phyloP scores from a whole-genome alignment of 495 filamentous ascomycete species.

The Podospora pseudoanserina region DNA sequence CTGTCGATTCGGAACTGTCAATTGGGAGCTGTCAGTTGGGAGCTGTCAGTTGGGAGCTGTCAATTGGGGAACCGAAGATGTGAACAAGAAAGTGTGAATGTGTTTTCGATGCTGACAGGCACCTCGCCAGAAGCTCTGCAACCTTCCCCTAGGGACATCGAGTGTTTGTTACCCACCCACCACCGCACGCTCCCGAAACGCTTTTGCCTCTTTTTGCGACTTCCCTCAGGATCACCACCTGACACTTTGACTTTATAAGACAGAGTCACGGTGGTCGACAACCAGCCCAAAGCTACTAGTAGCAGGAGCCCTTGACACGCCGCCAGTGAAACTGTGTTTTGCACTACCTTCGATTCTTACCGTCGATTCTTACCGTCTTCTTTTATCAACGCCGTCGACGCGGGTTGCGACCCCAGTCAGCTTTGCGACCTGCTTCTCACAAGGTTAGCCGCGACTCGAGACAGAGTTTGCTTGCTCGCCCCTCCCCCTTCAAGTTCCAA shows the following conservation, averaged over 20 bases:
- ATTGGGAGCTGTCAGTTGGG: background rate
- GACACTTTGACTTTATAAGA: too few relatives aligned
- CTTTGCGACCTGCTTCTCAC: background rate
- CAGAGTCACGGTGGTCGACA: too few relatives aligned
- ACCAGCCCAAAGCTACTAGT: background rate
- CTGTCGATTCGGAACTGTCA: background rate
- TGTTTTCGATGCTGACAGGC: background rate
- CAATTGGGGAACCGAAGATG: background rate
- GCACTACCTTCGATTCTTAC: conserved; percentile 14
- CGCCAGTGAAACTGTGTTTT: conserved; percentile 20
- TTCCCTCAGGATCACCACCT: background rate
- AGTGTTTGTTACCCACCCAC: background rate
- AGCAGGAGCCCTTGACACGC: conserved; percentile 6
- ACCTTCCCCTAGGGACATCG: background rate
- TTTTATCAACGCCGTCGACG: background rate
- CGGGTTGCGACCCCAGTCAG: background rate
- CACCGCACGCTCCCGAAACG: background rate
- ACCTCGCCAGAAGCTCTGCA: background rate
- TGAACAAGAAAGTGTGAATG: background rate
- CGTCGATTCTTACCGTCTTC: background rate
- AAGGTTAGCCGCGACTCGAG: conserved; percentile 4
- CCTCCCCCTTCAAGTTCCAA: background rate
- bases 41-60: background rate
- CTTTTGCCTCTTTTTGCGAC: background rate
- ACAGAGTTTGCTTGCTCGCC: background rate